Conservation (phyloP, 148 eudicot genomes). For the Camellia japonica region DNA sequence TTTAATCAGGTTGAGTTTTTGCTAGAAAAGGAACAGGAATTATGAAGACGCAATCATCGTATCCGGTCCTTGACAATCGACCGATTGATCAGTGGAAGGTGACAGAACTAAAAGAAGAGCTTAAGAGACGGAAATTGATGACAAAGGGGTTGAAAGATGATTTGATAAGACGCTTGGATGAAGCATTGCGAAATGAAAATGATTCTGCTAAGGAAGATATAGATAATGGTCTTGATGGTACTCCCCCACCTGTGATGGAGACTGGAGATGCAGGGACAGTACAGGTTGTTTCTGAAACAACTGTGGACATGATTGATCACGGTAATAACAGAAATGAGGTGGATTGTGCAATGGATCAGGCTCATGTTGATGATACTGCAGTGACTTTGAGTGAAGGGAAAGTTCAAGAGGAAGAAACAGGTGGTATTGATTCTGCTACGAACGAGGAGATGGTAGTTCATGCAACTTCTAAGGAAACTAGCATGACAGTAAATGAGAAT, state of each 20-base stretch:
- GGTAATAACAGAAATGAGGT: conserved; percentile 11
- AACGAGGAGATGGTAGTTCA: conserved; percentile 19
- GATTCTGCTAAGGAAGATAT: conserved; percentile 27
- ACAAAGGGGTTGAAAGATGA: conserved; percentile 86
- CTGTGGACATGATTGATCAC: conserved; percentile 16
- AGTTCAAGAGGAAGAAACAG: conserved; percentile 21
- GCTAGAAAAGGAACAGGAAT: neutral
- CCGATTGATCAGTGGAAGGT: conserved; percentile 94
- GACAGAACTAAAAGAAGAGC: conserved; percentile 89
- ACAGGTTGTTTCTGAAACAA: conserved; percentile 19
- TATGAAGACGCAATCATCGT: conserved; percentile 46
- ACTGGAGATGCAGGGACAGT: conserved; percentile 19
- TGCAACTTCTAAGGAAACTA: conserved; percentile 30
- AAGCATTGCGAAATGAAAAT: conserved; percentile 57
- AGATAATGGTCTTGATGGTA: conserved; percentile 27
- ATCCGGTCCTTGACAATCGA: conserved; percentile 63
- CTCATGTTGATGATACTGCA: conserved; percentile 21
- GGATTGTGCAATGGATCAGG: conserved; percentile 21
- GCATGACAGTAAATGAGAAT: conserved; percentile 20
- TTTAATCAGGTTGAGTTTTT: conserved; percentile 19
- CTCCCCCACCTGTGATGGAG: conserved; percentile 24
- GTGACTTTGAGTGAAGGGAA: conserved; percentile 27
- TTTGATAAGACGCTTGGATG: conserved; percentile 63
- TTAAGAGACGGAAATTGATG: conserved; percentile 67
- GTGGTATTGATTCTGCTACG: conserved; percentile 26